Percentiles rank a stretch among this genome's conserved stretches.
Evolutionary conservation across 1,284 basidiomycete species (phyloP).

Genomic region (Microbotryomycetes sp.): DNA sequence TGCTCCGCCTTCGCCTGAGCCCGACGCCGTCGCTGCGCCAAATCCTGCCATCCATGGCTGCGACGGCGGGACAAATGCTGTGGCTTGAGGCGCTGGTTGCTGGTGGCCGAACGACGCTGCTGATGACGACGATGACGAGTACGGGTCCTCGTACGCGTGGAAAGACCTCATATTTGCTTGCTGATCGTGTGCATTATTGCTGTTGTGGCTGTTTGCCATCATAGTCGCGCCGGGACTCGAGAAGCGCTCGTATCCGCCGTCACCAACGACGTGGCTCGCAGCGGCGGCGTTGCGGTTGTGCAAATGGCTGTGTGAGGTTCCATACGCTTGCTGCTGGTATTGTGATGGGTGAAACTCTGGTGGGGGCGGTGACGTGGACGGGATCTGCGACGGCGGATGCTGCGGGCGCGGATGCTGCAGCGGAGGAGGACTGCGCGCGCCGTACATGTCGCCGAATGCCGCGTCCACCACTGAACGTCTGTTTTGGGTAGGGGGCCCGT

Average conservation of each 20-base stretch:
- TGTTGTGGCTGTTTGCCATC: conserved; percentile 1
- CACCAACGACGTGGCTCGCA: not conserved
- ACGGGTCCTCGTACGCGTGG: not conserved
- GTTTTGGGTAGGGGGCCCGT: too few species aligned
- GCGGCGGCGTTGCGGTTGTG: not conserved
- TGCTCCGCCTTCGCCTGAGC: not conserved
- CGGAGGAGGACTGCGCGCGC: conserved; percentile 22
- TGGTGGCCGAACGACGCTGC: not conserved
- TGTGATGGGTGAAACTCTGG: not conserved
- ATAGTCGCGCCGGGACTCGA: not conserved
- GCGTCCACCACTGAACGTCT: too few species aligned
- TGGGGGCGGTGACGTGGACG: conserved; percentile 14
- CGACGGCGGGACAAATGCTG: not conserved
- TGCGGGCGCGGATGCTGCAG: conserved; percentile 30
- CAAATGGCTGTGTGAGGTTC: not conserved
- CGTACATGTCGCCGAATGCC: conserved; percentile 19
- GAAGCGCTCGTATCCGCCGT: not conserved
- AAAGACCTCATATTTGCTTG: not conserved
- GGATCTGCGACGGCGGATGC: conserved; percentile 20
- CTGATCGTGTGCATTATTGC: conserved; percentile 4
- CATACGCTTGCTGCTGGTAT: not conserved
- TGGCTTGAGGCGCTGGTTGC: not conserved
- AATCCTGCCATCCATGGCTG: not conserved
- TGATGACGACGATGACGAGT: not conserved
- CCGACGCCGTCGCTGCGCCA: not conserved